These are phyloP conservation scores for Rosa multiflora DNA, from an alignment of 306 rosid genomes.

Conservation along the genomic window DNA sequence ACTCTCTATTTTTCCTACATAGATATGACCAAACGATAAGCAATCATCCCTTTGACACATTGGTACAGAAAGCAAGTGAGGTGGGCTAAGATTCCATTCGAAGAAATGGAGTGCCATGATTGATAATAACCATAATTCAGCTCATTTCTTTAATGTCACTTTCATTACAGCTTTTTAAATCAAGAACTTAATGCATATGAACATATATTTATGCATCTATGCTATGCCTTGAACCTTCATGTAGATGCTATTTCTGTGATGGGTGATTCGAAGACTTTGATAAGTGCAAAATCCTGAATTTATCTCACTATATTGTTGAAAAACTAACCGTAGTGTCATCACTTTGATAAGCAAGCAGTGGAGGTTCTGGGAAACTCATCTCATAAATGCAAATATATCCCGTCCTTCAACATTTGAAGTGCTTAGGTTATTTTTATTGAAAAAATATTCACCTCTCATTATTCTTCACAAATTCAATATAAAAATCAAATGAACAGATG, in stretches of 20 bases:
- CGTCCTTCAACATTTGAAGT: background rate
- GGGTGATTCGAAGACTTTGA: background rate
- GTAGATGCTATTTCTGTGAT: background rate
- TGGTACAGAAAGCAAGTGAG: no score
- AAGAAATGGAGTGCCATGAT: background rate
- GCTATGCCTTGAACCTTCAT: background rate
- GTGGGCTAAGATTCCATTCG: no score
- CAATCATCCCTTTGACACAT: background rate
- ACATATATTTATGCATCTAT: background rate
- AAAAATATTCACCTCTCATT: background rate
- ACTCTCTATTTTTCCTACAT: slow-evolving; percentile 71
- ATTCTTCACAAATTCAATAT: background rate
- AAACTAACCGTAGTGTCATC: background rate
- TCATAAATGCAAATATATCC: background rate
- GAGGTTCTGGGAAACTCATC: background rate
- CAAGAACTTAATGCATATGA: background rate
- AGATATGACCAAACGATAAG: slow-evolving; percentile 10
- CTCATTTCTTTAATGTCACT: background rate
- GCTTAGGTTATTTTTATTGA: background rate
- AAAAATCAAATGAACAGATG: background rate
- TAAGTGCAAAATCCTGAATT: background rate
- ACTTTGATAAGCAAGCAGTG: background rate
- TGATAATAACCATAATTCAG: background rate
- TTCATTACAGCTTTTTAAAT: background rate
- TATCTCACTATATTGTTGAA: background rate